Conservation (phyloP, 2,329 filamentous ascomycete genomes). For the Albifimbria verrucaria region DNA sequence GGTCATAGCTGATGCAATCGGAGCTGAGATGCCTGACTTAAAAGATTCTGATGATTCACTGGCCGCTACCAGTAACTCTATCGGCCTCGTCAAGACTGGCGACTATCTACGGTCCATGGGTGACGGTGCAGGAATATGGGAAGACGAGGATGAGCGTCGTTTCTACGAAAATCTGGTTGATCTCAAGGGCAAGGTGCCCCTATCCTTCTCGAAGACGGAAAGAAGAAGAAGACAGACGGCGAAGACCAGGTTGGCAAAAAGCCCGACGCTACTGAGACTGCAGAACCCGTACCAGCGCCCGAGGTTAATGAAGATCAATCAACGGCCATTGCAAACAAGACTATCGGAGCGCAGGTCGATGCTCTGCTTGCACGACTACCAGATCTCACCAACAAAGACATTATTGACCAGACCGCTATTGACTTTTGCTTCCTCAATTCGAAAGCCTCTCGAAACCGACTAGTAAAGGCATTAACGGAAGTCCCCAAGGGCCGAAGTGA, state of each 20-base stretch:
- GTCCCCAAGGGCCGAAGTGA: slow-evolving; percentile 93
- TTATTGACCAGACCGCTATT: slow-evolving; percentile 86
- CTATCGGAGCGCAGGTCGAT: slow-evolving; percentile 94
- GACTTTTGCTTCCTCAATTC: slow-evolving; percentile 99
- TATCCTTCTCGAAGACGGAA: slow-evolving; percentile 88
- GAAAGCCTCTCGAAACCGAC: slow-evolving; percentile 90
- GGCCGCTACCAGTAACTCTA: slow-evolving; percentile 66
- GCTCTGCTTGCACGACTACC: slow-evolving; percentile 83
- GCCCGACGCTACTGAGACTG: slow-evolving; percentile 49
- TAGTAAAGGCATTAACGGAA: slow-evolving; percentile 90
- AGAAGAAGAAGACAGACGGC: slow-evolving; percentile 83
- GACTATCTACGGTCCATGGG: slow-evolving; percentile 89
- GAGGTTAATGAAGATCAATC: slow-evolving; percentile 73
- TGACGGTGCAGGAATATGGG: slow-evolving; percentile 94
- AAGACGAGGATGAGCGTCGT: slow-evolving; percentile 94
- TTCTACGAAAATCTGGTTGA: slow-evolving; percentile 98
- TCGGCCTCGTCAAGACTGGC: slow-evolving; percentile 89
- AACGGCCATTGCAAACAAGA: slow-evolving; percentile 95
- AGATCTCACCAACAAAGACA: slow-evolving; percentile 86
- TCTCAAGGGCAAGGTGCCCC: slow-evolving; percentile 93
- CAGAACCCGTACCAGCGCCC: slow-evolving; percentile 47
- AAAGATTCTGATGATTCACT: slow-evolving; percentile 75
- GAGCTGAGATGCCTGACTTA: slow-evolving; percentile 89
- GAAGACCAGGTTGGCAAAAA: slow-evolving; percentile 85
- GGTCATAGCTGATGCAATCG: slow-evolving; percentile 81